Evolutionary conservation across 768 basidiomycete species (phyloP).

Genomic region (Infundibulicybe gibba): DNA sequence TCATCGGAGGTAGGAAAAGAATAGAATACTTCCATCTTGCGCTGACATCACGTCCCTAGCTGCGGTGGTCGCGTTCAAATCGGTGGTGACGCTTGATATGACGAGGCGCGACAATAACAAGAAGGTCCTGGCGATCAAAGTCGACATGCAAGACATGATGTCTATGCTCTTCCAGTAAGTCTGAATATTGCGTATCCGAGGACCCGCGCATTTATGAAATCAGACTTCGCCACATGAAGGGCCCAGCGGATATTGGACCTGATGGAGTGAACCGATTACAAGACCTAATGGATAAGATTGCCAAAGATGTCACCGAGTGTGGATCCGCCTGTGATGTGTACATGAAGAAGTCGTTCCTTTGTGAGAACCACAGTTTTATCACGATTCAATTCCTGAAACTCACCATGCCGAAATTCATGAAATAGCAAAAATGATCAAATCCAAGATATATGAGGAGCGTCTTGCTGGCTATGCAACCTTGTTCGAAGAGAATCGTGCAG

Average conservation of each 20-base stretch:
- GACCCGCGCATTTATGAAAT: not conserved
- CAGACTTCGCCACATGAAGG: conserved; percentile 25
- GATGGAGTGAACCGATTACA: conserved; percentile 30
- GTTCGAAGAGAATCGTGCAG: conserved; percentile 30
- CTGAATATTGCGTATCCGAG: too few species aligned
- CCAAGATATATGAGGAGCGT: conserved; percentile 30
- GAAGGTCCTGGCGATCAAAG: conserved; percentile 40
- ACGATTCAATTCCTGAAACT: not conserved
- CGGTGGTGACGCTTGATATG: conserved; percentile 44
- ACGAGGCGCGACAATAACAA: conserved; percentile 49
- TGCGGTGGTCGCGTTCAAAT: conserved; percentile 46
- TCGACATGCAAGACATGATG: conserved; percentile 52
- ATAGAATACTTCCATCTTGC: too few species aligned
- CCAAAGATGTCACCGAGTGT: conserved; percentile 36
- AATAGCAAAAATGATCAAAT: conserved; percentile 32
- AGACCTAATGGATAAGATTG: conserved; percentile 23
- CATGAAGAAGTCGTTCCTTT: conserved; percentile 37
- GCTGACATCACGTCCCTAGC: conserved; percentile 17
- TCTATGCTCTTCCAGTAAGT: conserved; percentile 39
- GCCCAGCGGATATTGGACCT: conserved; percentile 18
- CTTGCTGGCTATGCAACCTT: conserved; percentile 25
- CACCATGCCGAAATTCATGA: not conserved
- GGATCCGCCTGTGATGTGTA: conserved; percentile 44
- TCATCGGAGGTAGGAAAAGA: conserved; percentile 25
- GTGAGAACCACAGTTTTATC: conserved; percentile 4